These are phyloP conservation scores for Pseudopyrenochaeta lycopersici DNA, from an alignment of 2,329 filamentous ascomycete genomes.

Conservation along the genomic window DNA sequence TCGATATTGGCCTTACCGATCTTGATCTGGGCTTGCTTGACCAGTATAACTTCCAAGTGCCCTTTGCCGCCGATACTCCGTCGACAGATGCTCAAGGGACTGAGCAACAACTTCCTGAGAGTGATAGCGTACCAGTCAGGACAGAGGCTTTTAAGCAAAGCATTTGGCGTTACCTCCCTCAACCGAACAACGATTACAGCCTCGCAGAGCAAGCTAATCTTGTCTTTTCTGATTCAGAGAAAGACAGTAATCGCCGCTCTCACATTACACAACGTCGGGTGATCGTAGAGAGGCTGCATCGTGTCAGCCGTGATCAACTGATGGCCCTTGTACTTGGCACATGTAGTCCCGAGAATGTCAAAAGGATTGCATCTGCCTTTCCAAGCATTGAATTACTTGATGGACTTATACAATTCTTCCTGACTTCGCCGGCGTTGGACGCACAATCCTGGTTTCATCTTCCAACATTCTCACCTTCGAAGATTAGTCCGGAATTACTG, in stretches of 20 bases:
- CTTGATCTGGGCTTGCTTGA: conserved; percentile 56
- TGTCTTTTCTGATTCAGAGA: conserved; percentile 47
- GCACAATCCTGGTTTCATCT: conserved; percentile 70
- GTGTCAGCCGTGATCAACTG: conserved; percentile 64
- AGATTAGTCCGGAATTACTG: conserved; percentile 67
- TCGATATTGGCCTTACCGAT: conserved; percentile 56
- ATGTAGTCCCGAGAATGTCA: conserved; percentile 61
- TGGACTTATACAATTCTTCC: conserved; percentile 68
- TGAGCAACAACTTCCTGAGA: conserved; percentile 23
- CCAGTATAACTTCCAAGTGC: conserved; percentile 55
- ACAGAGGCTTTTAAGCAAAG: conserved; percentile 52
- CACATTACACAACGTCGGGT: conserved; percentile 49
- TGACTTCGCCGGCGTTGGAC: conserved; percentile 65
- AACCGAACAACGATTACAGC: conserved; percentile 32
- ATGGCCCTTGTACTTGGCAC: conserved; percentile 70
- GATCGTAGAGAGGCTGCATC: conserved; percentile 52
- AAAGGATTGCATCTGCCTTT: conserved; percentile 67
- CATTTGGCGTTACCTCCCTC: conserved; percentile 56
- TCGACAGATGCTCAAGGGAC: conserved; percentile 29
- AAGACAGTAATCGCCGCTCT: conserved; percentile 40
- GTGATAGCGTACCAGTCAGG: conserved; percentile 32
- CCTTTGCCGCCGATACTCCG: conserved; percentile 47
- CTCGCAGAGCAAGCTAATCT: conserved; percentile 48
- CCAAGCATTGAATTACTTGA: conserved; percentile 69
- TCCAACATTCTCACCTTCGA: conserved; percentile 65